A percentile compares a stretch with the other conserved stretches of the same genome.
Conservation (phyloP, 2,329 filamentous ascomycete species). For the Clonostachys sp. region DNA sequence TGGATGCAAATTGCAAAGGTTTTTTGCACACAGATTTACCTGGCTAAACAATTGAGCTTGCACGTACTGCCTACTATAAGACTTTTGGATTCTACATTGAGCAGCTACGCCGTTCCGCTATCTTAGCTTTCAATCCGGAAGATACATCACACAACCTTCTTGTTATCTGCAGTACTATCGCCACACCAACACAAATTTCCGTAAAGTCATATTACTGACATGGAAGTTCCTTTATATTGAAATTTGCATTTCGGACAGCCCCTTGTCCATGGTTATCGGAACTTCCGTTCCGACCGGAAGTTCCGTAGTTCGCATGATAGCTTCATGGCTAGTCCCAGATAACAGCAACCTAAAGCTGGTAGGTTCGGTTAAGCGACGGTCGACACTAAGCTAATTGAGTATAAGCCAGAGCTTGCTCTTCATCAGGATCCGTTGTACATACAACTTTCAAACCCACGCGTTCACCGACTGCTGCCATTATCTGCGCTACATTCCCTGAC, state of each 20-base stretch:
- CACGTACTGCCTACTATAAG: conserved; percentile 17
- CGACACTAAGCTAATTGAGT: not conserved
- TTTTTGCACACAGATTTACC: not conserved
- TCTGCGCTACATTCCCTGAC: not conserved
- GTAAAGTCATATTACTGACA: too few relatives aligned
- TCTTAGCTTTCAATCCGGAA: not conserved
- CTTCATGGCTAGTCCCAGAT: too few relatives aligned
- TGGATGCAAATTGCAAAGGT: not conserved
- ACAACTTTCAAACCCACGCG: not conserved
- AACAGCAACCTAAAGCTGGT: too few relatives aligned
- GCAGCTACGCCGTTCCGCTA: not conserved
- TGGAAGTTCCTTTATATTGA: too few relatives aligned
- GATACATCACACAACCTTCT: not conserved
- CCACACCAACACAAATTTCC: too few relatives aligned
- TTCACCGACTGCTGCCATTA: not conserved
- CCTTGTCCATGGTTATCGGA: too few relatives aligned
- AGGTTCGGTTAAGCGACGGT: not conserved
- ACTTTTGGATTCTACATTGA: conserved; percentile 1
- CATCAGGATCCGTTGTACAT: not conserved
- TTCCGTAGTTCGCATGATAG: too few relatives aligned
- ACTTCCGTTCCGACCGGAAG: too few relatives aligned
- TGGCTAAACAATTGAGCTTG: conserved; percentile 22
- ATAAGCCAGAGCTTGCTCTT: not conserved
- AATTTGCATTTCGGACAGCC: too few relatives aligned
- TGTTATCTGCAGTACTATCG: not conserved